Base-by-base conservation (phyloP, 352 stramenopile genomes). In the Aphanomyces stellatus region DNA sequence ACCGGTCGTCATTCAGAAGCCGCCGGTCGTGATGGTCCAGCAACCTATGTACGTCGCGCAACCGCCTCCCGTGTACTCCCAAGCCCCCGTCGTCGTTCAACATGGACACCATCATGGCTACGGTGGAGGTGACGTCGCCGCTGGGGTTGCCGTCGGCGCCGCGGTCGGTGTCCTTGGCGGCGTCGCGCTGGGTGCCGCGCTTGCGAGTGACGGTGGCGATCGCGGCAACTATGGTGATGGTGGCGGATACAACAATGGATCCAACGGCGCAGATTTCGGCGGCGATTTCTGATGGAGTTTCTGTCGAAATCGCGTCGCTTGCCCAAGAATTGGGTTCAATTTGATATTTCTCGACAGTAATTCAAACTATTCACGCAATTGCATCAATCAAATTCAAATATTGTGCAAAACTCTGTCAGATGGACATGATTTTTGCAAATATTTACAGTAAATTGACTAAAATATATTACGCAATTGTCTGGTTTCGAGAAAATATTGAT, bases 241-340 rank as follows among this genome's bases (percentile, higher is more conserved):
- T n/a, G 37, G 37, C 37, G n/a, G 37, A 11, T 46, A 46, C 37
- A 46, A 19, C 37, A 46, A 46, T n/a, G 11, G 37, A 46, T 46
- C 37, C 30, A 35, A 34, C n/a, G 57, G 31, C 2, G 60, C n/a
- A 17, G 48, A 49, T 17, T 67, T 67, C 24, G 60, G 41, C 19
- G 60, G 60, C 13, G 60, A 67, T 33, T 67, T 67, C 34, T 59
- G 56, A 37, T n/a, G n/a, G n/a, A n/a, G n/a, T n/a, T n/a, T n/a
- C n/a, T n/a, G n/a, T n/a, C n/a, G n/a, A n/a, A n/a, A n/a, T n/a
- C n/a, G n/a, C n/a, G n/a, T n/a, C n/a, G n/a, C n/a, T n/a, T n/a
- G n/a, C n/a, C n/a, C n/a, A n/a, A n/a, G n/a, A n/a, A n/a, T n/a
- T n/a, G n/a, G n/a, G n/a, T n/a, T n/a, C n/a, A n/a, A n/a, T n/a